phyloP scores from a whole-genome alignment of 192 early-diverging fungal genomes.

The Podila minutissima region DNA sequence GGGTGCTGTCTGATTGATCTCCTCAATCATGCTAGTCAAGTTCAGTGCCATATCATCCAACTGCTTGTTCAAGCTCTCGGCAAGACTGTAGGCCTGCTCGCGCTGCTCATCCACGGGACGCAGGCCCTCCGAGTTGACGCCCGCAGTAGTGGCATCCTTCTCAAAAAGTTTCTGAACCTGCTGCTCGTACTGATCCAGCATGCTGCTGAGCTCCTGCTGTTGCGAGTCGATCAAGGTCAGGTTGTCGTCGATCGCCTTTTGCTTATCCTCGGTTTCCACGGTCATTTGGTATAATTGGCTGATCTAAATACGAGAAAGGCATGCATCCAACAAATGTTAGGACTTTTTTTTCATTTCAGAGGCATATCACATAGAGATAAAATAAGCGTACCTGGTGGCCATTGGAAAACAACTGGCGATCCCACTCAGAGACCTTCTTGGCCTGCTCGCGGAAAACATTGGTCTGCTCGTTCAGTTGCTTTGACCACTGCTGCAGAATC shows the following conservation, averaged over 20 bases:
- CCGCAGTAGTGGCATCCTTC: constrained; percentile 52
- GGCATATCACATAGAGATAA: too few relatives aligned
- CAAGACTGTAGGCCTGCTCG: constrained; percentile 85
- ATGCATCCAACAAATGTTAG: not conserved
- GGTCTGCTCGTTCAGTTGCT: constrained; percentile 80
- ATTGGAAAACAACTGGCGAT: constrained; percentile 86
- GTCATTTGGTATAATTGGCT: constrained; percentile 79
- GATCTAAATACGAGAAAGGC: constrained; percentile 57
- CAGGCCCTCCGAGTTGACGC: constrained; percentile 52
- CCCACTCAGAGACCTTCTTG: constrained; percentile 85
- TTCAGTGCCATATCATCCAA: constrained; percentile 87
- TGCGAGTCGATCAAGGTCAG: constrained; percentile 90
- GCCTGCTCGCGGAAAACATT: constrained; percentile 90
- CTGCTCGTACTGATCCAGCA: constrained; percentile 84
- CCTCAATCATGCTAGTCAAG: constrained; percentile 83
- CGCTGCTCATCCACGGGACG: constrained; percentile 85
- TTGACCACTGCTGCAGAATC: constrained; percentile 90
- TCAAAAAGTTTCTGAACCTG: constrained; percentile 64
- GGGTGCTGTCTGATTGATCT: constrained; percentile 76
- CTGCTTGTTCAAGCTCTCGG: constrained; percentile 87
- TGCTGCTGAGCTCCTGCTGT: constrained; percentile 81
- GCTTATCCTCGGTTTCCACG: constrained; percentile 75
- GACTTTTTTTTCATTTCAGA: not conserved
- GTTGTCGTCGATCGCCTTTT: constrained; percentile 85
- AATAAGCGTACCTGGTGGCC: constrained; percentile 70